Conservation (phyloP, 2,329 filamentous ascomycete genomes). For the Lecanoromycetidae sp. region DNA sequence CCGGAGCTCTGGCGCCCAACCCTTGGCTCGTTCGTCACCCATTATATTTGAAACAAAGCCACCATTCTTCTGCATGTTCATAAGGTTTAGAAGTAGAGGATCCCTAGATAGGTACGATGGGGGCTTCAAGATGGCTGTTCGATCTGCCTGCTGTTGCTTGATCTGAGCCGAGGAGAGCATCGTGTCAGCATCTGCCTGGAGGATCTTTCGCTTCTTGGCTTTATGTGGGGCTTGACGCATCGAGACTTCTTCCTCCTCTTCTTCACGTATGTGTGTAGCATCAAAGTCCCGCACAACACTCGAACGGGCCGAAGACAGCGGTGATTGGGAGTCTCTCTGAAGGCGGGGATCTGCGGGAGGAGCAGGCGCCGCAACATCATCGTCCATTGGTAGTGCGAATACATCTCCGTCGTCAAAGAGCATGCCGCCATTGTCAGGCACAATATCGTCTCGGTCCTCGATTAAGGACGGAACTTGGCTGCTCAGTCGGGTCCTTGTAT, state of each 20-base stretch:
- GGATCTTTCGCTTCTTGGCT: constrained; percentile 66
- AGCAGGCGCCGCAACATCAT: constrained; percentile 20
- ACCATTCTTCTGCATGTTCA: constrained; percentile 84
- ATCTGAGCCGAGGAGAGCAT: constrained; percentile 66
- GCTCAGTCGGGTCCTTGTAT: constrained; percentile 24
- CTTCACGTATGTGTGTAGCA: constrained; percentile 40
- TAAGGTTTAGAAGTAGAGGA: constrained; percentile 70
- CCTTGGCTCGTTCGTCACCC: constrained; percentile 62
- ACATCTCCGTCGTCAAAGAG: constrained; percentile 9
- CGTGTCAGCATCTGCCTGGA: constrained; percentile 70
- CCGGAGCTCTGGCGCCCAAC: constrained; percentile 85
- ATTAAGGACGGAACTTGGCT: constrained; percentile 27
- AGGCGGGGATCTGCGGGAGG: constrained; percentile 21
- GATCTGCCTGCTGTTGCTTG: constrained; percentile 74
- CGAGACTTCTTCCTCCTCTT: constrained; percentile 38
- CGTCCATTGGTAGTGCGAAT: constrained; percentile 44
- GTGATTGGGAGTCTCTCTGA: constrained; percentile 38
- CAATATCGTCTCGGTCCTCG: constrained; percentile 39
- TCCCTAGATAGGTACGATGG: constrained; percentile 77
- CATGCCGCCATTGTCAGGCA: constrained; percentile 27
- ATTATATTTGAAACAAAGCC: constrained; percentile 81
- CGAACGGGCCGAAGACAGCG: constrained; percentile 41
- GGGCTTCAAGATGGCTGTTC: constrained; percentile 72
- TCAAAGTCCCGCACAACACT: constrained; percentile 50
- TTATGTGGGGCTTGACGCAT: constrained; percentile 55